These are phyloP conservation scores for Alternaria viburni DNA, from an alignment of 2,329 filamentous ascomycete genomes.

Conservation along the genomic window DNA sequence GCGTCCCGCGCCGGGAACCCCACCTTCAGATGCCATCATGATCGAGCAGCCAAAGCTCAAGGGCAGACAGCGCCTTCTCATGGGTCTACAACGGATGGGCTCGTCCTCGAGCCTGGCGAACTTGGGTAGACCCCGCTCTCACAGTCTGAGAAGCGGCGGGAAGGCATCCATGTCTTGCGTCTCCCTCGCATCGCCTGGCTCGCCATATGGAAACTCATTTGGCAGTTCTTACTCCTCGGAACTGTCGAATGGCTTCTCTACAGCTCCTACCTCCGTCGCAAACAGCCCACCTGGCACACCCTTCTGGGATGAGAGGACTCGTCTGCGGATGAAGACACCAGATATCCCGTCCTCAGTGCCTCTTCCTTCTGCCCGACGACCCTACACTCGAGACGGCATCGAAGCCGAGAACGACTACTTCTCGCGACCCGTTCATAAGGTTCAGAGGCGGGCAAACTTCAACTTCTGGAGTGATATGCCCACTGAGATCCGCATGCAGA, in stretches of 20 bases:
- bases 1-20: slow-evolving; percentile 18
- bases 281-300: slow-evolving; percentile 57
- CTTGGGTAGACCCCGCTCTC: slow-evolving; percentile 68
- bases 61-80: slow-evolving; percentile 72
- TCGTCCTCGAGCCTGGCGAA: slow-evolving; percentile 76
- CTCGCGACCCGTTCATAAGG: slow-evolving; percentile 47
- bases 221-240: slow-evolving; percentile 63
- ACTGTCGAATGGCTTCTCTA: slow-evolving; percentile 62
- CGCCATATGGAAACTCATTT: slow-evolving; percentile 60
- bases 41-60: slow-evolving; percentile 63
- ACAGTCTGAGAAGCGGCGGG: slow-evolving; percentile 67
- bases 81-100: slow-evolving; percentile 78
- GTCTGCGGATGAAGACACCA: slow-evolving; percentile 62
- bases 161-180: slow-evolving; percentile 72
- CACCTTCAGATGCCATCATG: slow-evolving; percentile 35
- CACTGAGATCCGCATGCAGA: slow-evolving; percentile 77
- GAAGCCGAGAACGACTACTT: slow-evolving; percentile 56
- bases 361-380: slow-evolving; percentile 68
- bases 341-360: slow-evolving; percentile 62
- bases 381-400: slow-evolving; percentile 52
- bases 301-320: slow-evolving; percentile 59
- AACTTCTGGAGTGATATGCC: slow-evolving; percentile 85
- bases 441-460: slow-evolving; percentile 52
- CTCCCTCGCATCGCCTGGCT: slow-evolving; percentile 61
- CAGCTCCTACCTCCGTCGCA: slow-evolving; percentile 60